Evolutionary conservation across 305 asterid species (phyloP).

Genomic region (Andrographis paniculata): DNA sequence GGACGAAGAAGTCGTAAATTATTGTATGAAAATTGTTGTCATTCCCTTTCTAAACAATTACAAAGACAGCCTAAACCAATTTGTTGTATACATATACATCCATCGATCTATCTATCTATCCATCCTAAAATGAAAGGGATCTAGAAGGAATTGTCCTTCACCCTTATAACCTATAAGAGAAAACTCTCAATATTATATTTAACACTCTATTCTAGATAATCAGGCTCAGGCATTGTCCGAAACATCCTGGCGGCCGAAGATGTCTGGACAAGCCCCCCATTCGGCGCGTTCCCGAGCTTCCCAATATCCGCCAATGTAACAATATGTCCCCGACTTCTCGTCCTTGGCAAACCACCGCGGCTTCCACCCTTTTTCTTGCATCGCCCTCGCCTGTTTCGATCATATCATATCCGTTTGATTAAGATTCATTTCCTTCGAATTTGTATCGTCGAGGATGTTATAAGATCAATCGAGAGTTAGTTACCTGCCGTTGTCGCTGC

Average conservation of each 20-base stretch:
- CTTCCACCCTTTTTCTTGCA: slow-evolving; percentile 71
- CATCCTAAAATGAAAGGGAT: too few relatives aligned
- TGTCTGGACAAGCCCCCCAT: slow-evolving; percentile 61
- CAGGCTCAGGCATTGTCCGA: neutral
- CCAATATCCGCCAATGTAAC: slow-evolving; percentile 59
- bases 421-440: neutral
- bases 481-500: slow-evolving; percentile 93
- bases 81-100: too few relatives aligned
- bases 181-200: too few relatives aligned
- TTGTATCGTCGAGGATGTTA: neutral
- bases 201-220: too few relatives aligned
- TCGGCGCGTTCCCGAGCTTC: slow-evolving; percentile 51
- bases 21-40: too few relatives aligned
- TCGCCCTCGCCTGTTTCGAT: slow-evolving; percentile 33
- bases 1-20: too few relatives aligned
- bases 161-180: too few relatives aligned
- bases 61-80: too few relatives aligned
- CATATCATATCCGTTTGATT: neutral
- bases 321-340: slow-evolving; percentile 31
- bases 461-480: neutral
- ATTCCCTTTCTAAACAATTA: too few relatives aligned
- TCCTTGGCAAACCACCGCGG: slow-evolving; percentile 54
- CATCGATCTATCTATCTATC: too few relatives aligned
- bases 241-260: slow-evolving; percentile 43
- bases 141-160: too few relatives aligned